Evolutionary conservation across 2,329 filamentous ascomycete genomes (phyloP).

Genomic region (Alternaria arborescens): DNA sequence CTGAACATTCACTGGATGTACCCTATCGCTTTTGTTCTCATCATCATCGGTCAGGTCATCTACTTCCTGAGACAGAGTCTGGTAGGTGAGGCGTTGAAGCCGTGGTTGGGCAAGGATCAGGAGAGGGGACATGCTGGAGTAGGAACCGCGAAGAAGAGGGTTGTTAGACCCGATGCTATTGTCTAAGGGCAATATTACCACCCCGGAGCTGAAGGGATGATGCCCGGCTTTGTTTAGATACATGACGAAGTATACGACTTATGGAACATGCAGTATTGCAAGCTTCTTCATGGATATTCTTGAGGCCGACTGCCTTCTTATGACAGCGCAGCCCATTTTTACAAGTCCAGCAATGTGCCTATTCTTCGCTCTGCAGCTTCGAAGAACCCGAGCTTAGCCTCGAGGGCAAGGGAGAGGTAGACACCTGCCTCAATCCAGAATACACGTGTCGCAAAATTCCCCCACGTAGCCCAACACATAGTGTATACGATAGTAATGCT

Average conservation of each 20-base stretch:
- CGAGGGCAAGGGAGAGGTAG: not conserved
- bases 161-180: constrained; percentile 39
- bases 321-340: not conserved
- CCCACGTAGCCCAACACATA: not conserved
- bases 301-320: not conserved
- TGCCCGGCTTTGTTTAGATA: not conserved
- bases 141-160: constrained; percentile 44
- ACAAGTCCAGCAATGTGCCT: not conserved
- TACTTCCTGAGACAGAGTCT: constrained; percentile 88
- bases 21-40: constrained; percentile 92
- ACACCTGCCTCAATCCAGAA: not conserved
- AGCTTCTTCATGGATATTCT: not conserved
- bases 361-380: not conserved
- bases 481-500: not conserved
- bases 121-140: constrained; percentile 59
- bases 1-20: constrained; percentile 87
- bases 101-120: constrained; percentile 91
- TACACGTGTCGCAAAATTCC: not conserved
- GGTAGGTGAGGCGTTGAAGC: constrained; percentile 89
- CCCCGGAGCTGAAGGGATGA: not conserved
- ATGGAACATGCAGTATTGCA: not conserved
- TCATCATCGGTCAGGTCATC: constrained; percentile 82
- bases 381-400: not conserved
- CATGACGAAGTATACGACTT: not conserved
- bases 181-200: constrained; percentile 23